phyloP scores from a whole-genome alignment of 208 protist species.

The Acanthamoeba divionensis region DNA sequence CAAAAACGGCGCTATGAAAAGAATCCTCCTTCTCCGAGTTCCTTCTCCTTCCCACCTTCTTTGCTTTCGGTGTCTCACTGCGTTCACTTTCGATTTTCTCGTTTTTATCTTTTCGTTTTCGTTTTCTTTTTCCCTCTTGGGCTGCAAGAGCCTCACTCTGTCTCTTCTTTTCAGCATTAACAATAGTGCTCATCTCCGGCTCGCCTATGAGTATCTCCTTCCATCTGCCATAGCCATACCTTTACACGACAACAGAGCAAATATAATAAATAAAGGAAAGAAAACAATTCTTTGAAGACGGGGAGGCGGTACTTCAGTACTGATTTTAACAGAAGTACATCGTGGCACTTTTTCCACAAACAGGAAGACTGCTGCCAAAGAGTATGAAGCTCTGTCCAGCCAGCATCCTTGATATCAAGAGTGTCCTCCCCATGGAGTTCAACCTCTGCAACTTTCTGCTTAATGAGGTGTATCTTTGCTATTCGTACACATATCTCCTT shows the following conservation, averaged over 20 bases:
- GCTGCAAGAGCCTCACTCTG: no score
- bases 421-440: no score
- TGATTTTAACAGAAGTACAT: not conserved
- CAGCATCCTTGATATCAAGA: slow-evolving; percentile 8
- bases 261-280: no score
- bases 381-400: slow-evolving; percentile 11
- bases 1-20: not conserved
- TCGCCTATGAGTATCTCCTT: not conserved
- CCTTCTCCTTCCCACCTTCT: not conserved
- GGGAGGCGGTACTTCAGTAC: not conserved
- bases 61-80: no score
- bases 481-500: slow-evolving; percentile 30
- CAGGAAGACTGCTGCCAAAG: not conserved
- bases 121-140: no score
- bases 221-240: slow-evolving; percentile 41
- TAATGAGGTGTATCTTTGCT: slow-evolving; percentile 24
- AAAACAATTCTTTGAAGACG: no score
- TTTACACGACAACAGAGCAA: no score
- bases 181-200: not conserved
- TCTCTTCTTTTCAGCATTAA: not conserved
- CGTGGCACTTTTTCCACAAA: not conserved
- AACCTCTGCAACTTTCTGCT: slow-evolving; percentile 5
- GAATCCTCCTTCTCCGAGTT: not conserved
- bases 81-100: no score
- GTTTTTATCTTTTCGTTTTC: no score